Evolutionary conservation across 257 asterid species (phyloP), one percentile per base, ranked within the genome.

Genomic region (Solanum raphanifolium): DNA sequence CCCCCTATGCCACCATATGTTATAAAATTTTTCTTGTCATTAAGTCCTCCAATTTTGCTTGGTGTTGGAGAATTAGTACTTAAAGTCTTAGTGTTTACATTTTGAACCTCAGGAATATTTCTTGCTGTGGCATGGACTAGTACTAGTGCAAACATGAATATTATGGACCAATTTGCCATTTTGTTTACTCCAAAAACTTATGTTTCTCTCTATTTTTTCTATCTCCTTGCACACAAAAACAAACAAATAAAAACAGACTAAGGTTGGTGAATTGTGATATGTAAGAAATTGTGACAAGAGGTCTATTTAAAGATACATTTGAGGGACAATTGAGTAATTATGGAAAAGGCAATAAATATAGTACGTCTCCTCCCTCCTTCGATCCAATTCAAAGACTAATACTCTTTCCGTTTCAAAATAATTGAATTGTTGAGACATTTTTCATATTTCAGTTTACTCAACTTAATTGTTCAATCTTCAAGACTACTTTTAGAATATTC

Each of bases 21-120:
- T 25, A 93, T 88, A 86, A 94, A 93, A 88, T 91, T 93, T 71
- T 95, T 95, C 93, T 93, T 78, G 52, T 94, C 98, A 39, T 55
- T 83, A 2, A 91, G 86, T 52, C 86, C 87, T 7, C 87, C 92
- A 36, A 25, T 87, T 10, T 87, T 78, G 2, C 39, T 90, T 87
- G 41, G 91, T 2, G 84, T 92, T 8, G 87, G 88, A 6, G 93
- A 90, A 72, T 18, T 71, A 23, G 88, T 39, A 20, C 73, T 65
- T 9, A 86, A 72, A 39, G n/a, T 86, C 65, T 88, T 87, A 2
- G 90, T 87, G 90, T 68, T 89, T 18, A 74, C 81, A 20, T 31
- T 72, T 48, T 82, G 86, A 48, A 20, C 69, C 20, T 29, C 27
- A 31, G 96, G 98, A 87, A 95, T 90, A 88, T 90, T 88, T 88